A percentile compares a stretch with the other conserved stretches of the same genome.
phyloP scores from a whole-genome alignment of 495 filamentous ascomycete species.

The Thozetella sp. region DNA sequence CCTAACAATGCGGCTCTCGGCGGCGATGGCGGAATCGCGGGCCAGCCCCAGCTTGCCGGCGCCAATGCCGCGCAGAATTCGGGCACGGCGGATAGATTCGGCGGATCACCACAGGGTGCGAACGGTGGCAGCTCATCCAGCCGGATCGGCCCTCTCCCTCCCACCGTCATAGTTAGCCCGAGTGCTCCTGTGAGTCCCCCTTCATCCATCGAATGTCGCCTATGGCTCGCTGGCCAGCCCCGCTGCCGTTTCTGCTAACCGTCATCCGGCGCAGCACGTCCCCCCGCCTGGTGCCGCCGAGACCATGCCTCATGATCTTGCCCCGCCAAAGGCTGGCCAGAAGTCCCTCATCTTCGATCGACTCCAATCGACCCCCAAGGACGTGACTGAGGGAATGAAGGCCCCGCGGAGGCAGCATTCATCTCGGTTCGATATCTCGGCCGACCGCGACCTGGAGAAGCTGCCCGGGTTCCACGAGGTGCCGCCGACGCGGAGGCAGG shows the following conservation, averaged over 20 bases:
- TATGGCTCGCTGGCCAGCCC: slow-evolving; percentile 6
- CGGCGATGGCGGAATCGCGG: slow-evolving; percentile 44
- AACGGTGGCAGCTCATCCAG: slow-evolving; percentile 71
- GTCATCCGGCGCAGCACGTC: slow-evolving; percentile 64
- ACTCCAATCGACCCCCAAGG: slow-evolving; percentile 90
- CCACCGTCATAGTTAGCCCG: slow-evolving; percentile 94
- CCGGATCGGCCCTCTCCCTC: slow-evolving; percentile 72
- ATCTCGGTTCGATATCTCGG: slow-evolving; percentile 96
- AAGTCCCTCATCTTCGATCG: slow-evolving; percentile 92
- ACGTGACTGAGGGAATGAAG: slow-evolving; percentile 90
- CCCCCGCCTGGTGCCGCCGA: slow-evolving; percentile 93
- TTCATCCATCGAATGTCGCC: neutral
- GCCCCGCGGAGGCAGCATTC: slow-evolving; percentile 97
- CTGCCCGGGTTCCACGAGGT: slow-evolving; percentile 99
- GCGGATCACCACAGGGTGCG: slow-evolving; percentile 36
- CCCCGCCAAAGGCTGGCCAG: slow-evolving; percentile 82
- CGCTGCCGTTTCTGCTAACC: slow-evolving; percentile 23
- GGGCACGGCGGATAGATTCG: slow-evolving; percentile 45
- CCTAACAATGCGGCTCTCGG: slow-evolving; percentile 63
- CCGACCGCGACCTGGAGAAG: slow-evolving; percentile 95
- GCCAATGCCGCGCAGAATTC: slow-evolving; percentile 16
- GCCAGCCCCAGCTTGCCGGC: slow-evolving; percentile 27
- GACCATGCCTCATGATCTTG: slow-evolving; percentile 97
- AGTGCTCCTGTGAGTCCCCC: slow-evolving; percentile 80
- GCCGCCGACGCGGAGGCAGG: slow-evolving; percentile 90